A percentile compares a stretch with the other conserved stretches of the same genome.
Conservation (phyloP, 1,139 yeast genomes). For the Tardiomyces digboiensis region DNA sequence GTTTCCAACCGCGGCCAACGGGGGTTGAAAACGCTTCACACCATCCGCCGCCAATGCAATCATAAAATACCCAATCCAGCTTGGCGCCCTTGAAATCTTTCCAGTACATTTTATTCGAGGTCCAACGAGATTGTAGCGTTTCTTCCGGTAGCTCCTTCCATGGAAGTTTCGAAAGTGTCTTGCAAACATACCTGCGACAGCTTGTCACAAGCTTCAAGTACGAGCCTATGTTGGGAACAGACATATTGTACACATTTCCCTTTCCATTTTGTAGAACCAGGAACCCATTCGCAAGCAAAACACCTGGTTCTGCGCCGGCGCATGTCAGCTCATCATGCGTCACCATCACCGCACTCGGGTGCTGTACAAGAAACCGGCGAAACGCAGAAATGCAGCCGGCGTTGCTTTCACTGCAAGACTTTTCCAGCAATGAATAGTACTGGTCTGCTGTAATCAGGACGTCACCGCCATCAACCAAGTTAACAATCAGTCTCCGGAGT, state of each 20-base stretch:
- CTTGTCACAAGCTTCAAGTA: slow-evolving; percentile 39
- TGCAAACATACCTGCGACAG: slow-evolving; percentile 44
- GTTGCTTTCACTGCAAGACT: slow-evolving; percentile 5
- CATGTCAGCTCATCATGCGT: slow-evolving; percentile 22
- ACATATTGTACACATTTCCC: slow-evolving; percentile 37
- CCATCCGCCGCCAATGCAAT: slow-evolving; percentile 59
- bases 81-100: slow-evolving; percentile 52
- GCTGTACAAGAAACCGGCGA: slow-evolving; percentile 16
- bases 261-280: slow-evolving; percentile 45
- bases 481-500: slow-evolving; percentile 26
- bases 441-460: slow-evolving; percentile 27
- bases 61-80: slow-evolving; percentile 55
- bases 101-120: slow-evolving; percentile 36
- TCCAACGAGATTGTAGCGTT: slow-evolving; percentile 41
- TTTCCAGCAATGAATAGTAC: slow-evolving; percentile 18
- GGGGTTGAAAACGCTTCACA: slow-evolving; percentile 61
- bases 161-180: slow-evolving; percentile 33
- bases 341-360: slow-evolving; percentile 29
- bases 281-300: slow-evolving; percentile 42
- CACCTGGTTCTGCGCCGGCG: slow-evolving; percentile 19
- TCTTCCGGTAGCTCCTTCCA: slow-evolving; percentile 48
- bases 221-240: slow-evolving; percentile 57
- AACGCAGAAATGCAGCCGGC: slow-evolving; percentile 13
- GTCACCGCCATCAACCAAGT: slow-evolving; percentile 30
- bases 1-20: slow-evolving; percentile 60